Conservation (phyloP, 73 alveolate species). For the Stentor coeruleus region DNA sequence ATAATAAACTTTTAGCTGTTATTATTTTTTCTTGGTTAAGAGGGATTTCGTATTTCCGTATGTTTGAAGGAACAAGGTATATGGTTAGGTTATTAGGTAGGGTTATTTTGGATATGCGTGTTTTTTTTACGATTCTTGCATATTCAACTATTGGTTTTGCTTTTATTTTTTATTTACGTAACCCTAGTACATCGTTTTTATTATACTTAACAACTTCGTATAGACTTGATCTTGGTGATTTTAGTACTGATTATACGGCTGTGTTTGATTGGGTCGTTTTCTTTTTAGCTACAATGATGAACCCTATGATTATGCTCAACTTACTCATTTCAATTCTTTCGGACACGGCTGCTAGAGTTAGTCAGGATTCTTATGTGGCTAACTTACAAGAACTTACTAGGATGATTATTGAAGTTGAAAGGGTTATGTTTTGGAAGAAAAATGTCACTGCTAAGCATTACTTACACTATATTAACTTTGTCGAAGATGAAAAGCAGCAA, state of each 20-base stretch:
- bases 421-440: not conserved
- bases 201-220: slow-evolving; percentile 6
- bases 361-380: not conserved
- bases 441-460: not conserved
- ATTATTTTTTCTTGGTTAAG: slow-evolving; percentile 20
- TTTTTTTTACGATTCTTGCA: not conserved
- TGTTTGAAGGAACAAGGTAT: slow-evolving; percentile 15
- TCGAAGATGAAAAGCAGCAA: not conserved
- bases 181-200: not conserved
- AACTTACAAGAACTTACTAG: slow-evolving; percentile 3
- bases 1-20: not conserved
- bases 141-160: slow-evolving; percentile 24
- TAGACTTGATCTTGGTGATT: slow-evolving; percentile 22
- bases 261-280: slow-evolving; percentile 33
- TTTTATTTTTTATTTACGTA: not conserved
- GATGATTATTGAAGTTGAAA: slow-evolving; percentile 16
- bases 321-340: slow-evolving; percentile 45
- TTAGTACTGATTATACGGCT: not conserved
- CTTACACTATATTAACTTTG: not conserved
- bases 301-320: slow-evolving; percentile 46
- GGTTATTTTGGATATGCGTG: slow-evolving; percentile 12
- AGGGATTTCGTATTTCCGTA: slow-evolving; percentile 28
- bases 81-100: not conserved
- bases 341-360: slow-evolving; percentile 37
- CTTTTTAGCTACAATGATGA: slow-evolving; percentile 37